Base-by-base conservation (phyloP, 805 yeast species). In the Brettanomyces nanus region DNA sequence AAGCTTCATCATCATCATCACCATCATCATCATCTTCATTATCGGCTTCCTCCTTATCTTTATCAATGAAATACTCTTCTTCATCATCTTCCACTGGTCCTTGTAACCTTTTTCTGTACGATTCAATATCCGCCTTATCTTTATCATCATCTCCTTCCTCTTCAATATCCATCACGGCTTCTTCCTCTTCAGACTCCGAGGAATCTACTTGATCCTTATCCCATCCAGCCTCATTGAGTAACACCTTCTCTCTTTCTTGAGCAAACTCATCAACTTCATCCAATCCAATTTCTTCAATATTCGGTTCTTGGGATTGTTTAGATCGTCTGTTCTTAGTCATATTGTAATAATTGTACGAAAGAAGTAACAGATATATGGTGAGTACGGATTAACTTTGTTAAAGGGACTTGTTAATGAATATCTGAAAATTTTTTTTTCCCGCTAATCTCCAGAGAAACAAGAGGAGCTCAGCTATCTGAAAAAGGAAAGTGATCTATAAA, bases 251-350 rank as follows among this genome's bases (percentile, higher is more conserved):
- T 47, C 65, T 66, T 37, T 71, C 73, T 5, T 73, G 70, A 45
- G 75, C 77, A 56, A 80, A 82, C 9, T 72, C 74, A 49, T 82
- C 90, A 7, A 81, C 78, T 47, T 81, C 89, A 54, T 77, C 76
- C 22, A 73, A 52, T 1, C 76, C 83, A 44, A 71, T 62, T 4
- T 64, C 67, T 38, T 56, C 56, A 21, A 47, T 48, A 11, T 48
- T 52, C 26, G 54, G 50, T 32, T 45, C 49, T 32, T 39, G 42
- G 26, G 26, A 23, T 11, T 23, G 26, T 11, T 11, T 7, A 23
- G 7, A 11, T 9, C 11, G 7, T 23, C 26, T 23, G 26, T 7
- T 9, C 26, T 23, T 23, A n/a, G n/a, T n/a, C n/a, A n/a, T n/a
- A n/a, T n/a, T n/a, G n/a, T n/a, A n/a, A n/a, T 28, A 28, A 6